These are phyloP conservation scores for Atkinsonella hypoxylon DNA, from an alignment of 2,329 filamentous ascomycete genomes.

Conservation along the genomic window DNA sequence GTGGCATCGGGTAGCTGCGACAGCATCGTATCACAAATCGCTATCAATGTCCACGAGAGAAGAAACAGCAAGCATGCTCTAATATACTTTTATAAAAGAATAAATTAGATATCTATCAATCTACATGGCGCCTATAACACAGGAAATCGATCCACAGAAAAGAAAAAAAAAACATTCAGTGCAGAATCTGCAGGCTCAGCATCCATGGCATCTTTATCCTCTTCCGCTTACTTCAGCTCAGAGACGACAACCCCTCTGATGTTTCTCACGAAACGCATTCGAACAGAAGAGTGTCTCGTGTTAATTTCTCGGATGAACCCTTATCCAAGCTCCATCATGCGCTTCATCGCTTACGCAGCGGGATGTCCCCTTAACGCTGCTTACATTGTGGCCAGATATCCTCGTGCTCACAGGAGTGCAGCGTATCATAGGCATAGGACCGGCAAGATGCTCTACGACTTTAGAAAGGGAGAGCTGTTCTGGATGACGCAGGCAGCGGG, in stretches of 20 bases:
- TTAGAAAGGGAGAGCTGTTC: not conserved
- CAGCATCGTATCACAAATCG: not conserved
- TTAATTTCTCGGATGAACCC: not conserved
- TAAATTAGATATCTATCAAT: too few species aligned
- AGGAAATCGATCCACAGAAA: too few species aligned
- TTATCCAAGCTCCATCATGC: not conserved
- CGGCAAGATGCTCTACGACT: not conserved
- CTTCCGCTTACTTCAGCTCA: not conserved
- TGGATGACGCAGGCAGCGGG: slow-evolving; percentile 1
- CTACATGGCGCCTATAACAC: not conserved
- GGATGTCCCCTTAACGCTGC: not conserved
- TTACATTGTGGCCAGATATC: slow-evolving; percentile 2
- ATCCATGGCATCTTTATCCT: not conserved
- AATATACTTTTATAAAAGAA: too few species aligned
- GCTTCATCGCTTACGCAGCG: slow-evolving; percentile 1
- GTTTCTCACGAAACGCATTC: not conserved
- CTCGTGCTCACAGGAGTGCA: not conserved
- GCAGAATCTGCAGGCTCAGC: not conserved
- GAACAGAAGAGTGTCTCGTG: not conserved
- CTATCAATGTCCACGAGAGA: not conserved
- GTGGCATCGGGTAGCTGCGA: not conserved
- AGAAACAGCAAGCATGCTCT: not conserved
- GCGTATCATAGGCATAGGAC: not conserved
- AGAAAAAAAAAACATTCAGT: too few species aligned
- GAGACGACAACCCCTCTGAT: not conserved